These are phyloP conservation scores for Eucalyptus victrix DNA, from an alignment of 345 rosid species.

Conservation along the genomic window DNA sequence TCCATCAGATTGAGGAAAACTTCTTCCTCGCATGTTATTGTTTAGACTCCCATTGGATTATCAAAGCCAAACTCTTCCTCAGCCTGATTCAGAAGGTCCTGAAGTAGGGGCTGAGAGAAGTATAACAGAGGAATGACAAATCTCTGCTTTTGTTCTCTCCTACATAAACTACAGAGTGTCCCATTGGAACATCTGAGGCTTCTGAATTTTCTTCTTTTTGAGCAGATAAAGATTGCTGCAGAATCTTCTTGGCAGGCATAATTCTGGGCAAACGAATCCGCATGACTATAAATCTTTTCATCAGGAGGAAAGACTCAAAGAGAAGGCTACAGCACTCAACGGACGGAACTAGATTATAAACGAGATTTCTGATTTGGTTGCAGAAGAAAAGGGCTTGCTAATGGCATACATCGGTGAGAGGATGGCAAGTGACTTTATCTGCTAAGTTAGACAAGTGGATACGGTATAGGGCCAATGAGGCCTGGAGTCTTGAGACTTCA, in stretches of 20 bases:
- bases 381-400: neutral
- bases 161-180: conserved; percentile 1
- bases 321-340: neutral
- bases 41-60: conserved; percentile 26
- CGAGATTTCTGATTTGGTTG: neutral
- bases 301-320: neutral
- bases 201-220: neutral
- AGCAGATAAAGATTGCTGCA: neutral
- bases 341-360: neutral
- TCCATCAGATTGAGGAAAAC: conserved; percentile 1
- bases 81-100: conserved; percentile 5
- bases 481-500: neutral
- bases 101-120: conserved; percentile 7
- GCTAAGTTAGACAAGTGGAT: neutral
- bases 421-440: neutral
- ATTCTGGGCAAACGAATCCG: neutral
- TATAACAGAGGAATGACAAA: conserved; percentile 5
- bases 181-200: neutral
- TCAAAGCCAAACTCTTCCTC: conserved; percentile 23
- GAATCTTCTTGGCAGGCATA: conserved; percentile 1
- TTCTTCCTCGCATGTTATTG: conserved; percentile 17
- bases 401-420: neutral
- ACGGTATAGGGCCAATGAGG: neutral
- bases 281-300: neutral
- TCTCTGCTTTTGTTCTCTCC: conserved; percentile 9